These are phyloP conservation scores for Amanita rubescens DNA, from an alignment of 768 basidiomycete species.

Conservation along the genomic window DNA sequence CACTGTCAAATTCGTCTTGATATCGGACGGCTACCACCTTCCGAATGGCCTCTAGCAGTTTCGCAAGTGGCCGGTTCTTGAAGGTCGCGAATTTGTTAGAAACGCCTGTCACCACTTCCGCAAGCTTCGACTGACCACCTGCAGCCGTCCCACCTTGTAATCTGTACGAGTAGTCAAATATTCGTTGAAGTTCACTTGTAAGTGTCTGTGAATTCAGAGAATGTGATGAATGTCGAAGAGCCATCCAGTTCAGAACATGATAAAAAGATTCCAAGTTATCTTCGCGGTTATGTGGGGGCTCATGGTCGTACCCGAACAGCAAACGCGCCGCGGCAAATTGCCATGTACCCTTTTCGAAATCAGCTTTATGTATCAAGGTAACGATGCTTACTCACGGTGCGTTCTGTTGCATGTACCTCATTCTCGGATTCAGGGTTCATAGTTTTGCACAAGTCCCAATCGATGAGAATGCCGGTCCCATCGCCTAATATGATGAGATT, in stretches of 20 bases:
- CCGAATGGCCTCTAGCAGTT: no score
- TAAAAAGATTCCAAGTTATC: conserved; percentile 4
- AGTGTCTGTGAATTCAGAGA: background rate
- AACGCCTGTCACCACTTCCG: no score
- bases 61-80: no score
- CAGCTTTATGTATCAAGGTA: background rate
- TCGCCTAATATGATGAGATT: conserved; percentile 17
- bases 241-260: conserved; percentile 1
- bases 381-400: conserved; percentile 13
- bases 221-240: background rate
- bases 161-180: background rate
- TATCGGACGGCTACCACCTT: no score
- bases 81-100: no score
- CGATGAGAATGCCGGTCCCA: conserved; percentile 11
- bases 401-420: background rate
- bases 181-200: background rate
- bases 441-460: conserved; percentile 15
- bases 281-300: background rate
- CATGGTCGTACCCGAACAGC: background rate
- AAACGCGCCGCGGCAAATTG: conserved; percentile 20
- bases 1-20: no score
- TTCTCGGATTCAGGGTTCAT: background rate
- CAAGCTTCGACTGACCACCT: no score
- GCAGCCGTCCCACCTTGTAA: no score
- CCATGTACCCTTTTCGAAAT: conserved; percentile 23